Evolutionary conservation across 306 rosid genomes (phyloP).

Genomic region (Spatholobus suberectus): DNA sequence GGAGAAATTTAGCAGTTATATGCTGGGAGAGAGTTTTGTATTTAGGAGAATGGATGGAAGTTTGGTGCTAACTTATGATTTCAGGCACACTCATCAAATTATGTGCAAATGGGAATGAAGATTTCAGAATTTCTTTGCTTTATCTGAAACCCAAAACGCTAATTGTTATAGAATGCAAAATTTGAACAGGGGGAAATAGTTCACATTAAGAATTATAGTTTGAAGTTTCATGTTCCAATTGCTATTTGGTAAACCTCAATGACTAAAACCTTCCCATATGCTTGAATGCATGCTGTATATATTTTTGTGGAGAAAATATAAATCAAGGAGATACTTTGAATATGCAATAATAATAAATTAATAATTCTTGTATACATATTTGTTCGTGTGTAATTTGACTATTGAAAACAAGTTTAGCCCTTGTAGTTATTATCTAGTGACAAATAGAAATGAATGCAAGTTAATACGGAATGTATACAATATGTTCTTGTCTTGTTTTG

Average conservation of each 20-base stretch:
- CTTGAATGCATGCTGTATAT: neutral
- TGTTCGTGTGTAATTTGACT: neutral
- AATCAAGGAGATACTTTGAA: neutral
- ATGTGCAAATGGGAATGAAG: constrained; percentile 59
- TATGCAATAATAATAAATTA: no score
- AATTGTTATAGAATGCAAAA: no score
- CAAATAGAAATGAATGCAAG: no score
- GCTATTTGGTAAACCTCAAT: neutral
- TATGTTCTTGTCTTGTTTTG: no score
- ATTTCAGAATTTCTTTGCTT: neutral
- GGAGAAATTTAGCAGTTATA: constrained; percentile 50
- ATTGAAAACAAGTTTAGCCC: neutral
- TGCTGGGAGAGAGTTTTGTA: constrained; percentile 61
- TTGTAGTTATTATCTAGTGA: no score
- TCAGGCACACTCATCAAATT: constrained; percentile 56
- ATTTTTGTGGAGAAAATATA: neutral
- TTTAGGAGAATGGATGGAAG: constrained; percentile 59
- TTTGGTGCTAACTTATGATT: constrained; percentile 52
- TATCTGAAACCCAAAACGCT: no score
- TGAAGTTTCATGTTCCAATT: neutral
- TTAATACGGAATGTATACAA: no score
- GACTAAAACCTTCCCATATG: neutral
- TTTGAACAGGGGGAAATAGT: no score
- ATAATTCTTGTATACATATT: neutral
- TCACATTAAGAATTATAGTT: neutral